Base-by-base conservation (phyloP, 306 rosid species). In the Vachellia collinsii region DNA sequence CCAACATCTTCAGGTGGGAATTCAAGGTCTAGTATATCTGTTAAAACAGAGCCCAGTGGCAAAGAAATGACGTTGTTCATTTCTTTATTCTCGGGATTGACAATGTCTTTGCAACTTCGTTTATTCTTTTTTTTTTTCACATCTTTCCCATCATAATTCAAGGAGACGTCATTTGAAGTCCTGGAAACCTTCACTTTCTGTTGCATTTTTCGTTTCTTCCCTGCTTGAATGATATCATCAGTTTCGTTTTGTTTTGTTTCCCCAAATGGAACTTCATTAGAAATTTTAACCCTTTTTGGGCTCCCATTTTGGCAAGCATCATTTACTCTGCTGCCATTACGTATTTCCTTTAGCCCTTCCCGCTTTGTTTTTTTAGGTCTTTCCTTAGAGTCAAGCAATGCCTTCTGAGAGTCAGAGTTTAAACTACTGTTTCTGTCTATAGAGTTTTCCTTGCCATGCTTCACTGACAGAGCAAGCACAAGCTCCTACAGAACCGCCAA, bases 1-100 rank as follows among this genome's bases (percentile, higher is more conserved):
- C 95, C 99, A 86, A 88, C 84, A 79, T 88, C 91, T 77, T 87
- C 90, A 11, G 83, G 83, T 53, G 85, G 25, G 6, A 95, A 74
- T 46, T 89, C 94, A 76, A 90, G 77, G 36, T 83, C 93, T 43
- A 73, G 70, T 78, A 90, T 77, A 38, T 81, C 53, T 1, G 85
- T 88, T 73, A 95, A 81, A 59, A 59, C 70, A 10, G 77, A 77
- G 23, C 93, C 93, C 67, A 61, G 48, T 41, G 97, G 97, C 82
- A 88, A 58, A 82, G 92, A 79, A 76, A 83, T 41, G 64, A 3
- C 23, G 6, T 3, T 70, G 53, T 75, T 59, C 64, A 53, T n/a
- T 67, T 84, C 81, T 43, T 47, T 47, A 11, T 25, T 59, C 77
- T 56, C 76, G 4, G 23, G 20, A 74, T 70, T 79, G 48, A 56